A percentile compares a stretch with the other conserved stretches of the same genome.
phyloP scores from a whole-genome alignment of 768 basidiomycete species.

The Lentinula edodes region DNA sequence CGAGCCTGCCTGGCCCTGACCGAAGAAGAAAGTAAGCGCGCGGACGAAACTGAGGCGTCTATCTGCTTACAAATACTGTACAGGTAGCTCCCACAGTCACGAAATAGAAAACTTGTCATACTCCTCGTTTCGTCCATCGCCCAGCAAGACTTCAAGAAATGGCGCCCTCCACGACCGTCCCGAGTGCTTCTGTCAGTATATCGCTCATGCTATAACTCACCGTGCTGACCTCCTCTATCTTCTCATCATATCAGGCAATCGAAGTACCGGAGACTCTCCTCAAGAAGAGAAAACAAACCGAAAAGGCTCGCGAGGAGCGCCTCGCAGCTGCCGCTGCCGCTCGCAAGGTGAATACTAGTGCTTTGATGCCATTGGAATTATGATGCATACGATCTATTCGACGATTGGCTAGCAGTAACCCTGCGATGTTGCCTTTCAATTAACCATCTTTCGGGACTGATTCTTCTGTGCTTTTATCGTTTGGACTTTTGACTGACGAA shows the following conservation, averaged over 20 bases:
- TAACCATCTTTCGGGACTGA: conserved; percentile 97
- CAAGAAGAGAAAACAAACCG: conserved; percentile 98
- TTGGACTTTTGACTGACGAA: conserved; percentile 4
- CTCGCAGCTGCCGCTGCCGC: conserved; percentile 77
- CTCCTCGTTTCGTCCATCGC: background rate
- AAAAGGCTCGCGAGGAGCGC: conserved; percentile 93
- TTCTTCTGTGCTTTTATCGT: background rate
- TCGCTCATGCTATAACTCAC: conserved; percentile 18
- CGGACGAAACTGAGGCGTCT: background rate
- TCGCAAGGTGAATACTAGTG: conserved; percentile 62
- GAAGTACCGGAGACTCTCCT: conserved; percentile 99
- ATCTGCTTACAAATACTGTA: background rate
- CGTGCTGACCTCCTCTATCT: conserved; percentile 6
- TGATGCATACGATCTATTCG: conserved; percentile 84
- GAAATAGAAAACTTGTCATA: background rate
- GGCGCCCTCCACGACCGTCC: conserved; percentile 55
- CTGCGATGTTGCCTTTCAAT: conserved; percentile 75
- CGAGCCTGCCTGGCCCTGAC: background rate
- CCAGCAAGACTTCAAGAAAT: conserved; percentile 42
- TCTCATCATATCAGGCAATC: conserved; percentile 51
- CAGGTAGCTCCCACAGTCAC: background rate
- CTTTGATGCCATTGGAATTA: conserved; percentile 19
- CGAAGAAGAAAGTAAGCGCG: background rate
- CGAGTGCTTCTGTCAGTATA: conserved; percentile 51
- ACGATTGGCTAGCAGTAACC: conserved; percentile 73